phyloP scores from a whole-genome alignment of 768 basidiomycete species.

The Mrakia gelida region DNA sequence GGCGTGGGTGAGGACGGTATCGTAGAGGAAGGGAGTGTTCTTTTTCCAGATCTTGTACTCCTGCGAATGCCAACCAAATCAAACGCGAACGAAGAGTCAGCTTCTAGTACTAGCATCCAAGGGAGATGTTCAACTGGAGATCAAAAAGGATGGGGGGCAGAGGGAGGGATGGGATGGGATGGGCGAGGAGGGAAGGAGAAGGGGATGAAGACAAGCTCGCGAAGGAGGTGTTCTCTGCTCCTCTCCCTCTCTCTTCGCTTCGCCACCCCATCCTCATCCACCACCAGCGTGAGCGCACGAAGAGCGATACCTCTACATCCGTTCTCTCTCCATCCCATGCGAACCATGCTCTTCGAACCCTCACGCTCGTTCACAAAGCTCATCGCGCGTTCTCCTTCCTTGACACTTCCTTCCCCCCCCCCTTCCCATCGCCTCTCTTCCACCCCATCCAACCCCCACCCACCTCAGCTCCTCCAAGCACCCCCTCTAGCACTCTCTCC shows the following conservation, averaged over 20 bases:
- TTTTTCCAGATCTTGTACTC: conserved; percentile 50
- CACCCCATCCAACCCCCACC: neutral
- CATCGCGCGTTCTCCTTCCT: neutral
- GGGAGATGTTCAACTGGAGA: neutral
- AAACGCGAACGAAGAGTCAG: conserved; percentile 3
- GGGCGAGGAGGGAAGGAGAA: no score
- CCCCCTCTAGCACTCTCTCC: no score
- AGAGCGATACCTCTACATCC: no score
- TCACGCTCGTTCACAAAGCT: neutral
- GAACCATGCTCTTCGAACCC: no score
- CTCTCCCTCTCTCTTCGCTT: no score
- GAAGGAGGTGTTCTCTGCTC: no score
- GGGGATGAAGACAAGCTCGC: neutral
- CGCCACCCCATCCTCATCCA: no score
- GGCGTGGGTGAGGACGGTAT: conserved; percentile 94
- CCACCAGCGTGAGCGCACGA: no score
- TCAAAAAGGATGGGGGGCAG: neutral
- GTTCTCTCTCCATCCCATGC: no score
- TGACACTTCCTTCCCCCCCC: neutral
- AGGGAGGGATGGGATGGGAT: neutral
- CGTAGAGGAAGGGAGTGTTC: conserved; percentile 92
- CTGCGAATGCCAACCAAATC: conserved; percentile 33
- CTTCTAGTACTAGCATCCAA: neutral
- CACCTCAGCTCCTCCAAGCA: neutral
- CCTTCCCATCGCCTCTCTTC: neutral